Evolutionary conservation across 176 grass and related monocot genomes (phyloP).

Genomic region (Chrysopogon serrulatus): DNA sequence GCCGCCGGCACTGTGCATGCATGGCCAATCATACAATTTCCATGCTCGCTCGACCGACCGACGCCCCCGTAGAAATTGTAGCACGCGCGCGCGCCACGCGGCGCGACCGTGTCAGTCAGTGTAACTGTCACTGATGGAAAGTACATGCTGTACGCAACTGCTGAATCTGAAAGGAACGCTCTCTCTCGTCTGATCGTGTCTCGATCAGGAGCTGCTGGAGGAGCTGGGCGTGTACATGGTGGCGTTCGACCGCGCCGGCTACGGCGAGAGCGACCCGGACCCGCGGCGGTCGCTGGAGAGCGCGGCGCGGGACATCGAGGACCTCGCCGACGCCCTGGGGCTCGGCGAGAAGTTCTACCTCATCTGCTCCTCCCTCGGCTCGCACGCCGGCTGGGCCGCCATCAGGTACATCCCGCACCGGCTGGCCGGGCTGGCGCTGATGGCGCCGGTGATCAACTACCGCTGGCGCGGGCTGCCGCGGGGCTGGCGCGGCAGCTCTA

Average conservation of each 20-base stretch:
- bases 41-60: background rate
- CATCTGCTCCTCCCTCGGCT: constrained; percentile 59
- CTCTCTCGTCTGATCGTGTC: no score
- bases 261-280: constrained; percentile 82
- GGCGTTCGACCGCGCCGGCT: constrained; percentile 73
- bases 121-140: background rate
- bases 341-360: constrained; percentile 65
- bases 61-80: background rate
- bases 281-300: constrained; percentile 41
- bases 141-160: background rate
- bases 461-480: constrained; percentile 64
- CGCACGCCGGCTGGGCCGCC: constrained; percentile 72
- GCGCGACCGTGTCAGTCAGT: no score
- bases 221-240: constrained; percentile 71
- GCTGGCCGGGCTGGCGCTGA: constrained; percentile 51
- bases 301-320: constrained; percentile 54
- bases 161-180: no score
- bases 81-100: background rate
- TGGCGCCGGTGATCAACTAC: constrained; percentile 82
- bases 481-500: constrained; percentile 40
- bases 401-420: constrained; percentile 69
- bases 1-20: background rate
- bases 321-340: constrained; percentile 66
- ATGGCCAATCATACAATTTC: background rate
- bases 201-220: constrained; percentile 64